These are phyloP conservation scores for Phyllosticta citribraziliensis DNA, from an alignment of 2,329 filamentous ascomycete genomes.

Conservation along the genomic window DNA sequence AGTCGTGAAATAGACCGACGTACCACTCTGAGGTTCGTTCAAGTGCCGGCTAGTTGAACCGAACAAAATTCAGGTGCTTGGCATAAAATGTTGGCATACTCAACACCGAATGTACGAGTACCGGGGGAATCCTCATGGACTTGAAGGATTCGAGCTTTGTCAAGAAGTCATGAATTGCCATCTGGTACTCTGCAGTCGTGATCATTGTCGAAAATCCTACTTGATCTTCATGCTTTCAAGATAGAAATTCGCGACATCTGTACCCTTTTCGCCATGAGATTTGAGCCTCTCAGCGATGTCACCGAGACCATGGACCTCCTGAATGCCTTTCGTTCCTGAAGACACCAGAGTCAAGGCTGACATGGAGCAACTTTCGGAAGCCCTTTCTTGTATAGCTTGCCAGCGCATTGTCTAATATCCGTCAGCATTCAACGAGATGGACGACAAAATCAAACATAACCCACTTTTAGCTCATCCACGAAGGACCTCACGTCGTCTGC, in stretches of 20 bases:
- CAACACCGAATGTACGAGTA: no score
- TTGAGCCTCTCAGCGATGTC: constrained; percentile 4
- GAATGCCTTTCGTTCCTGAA: not conserved
- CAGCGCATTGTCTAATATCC: constrained; percentile 4
- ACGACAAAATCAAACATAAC: not conserved
- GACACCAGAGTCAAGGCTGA: not conserved
- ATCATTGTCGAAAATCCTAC: not conserved
- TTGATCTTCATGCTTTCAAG: constrained; percentile 9
- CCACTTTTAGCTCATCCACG: constrained; percentile 9
- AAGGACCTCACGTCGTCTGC: not conserved
- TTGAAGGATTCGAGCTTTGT: not conserved
- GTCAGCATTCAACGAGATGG: not conserved
- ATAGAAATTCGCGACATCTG: not conserved
- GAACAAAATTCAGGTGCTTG: no score
- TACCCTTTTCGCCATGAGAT: not conserved
- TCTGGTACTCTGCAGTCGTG: not conserved
- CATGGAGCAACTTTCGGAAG: not conserved
- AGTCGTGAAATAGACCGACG: no score
- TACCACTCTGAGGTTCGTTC: no score
- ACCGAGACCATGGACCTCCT: constrained; percentile 6
- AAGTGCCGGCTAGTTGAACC: no score
- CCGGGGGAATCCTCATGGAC: not conserved
- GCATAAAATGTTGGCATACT: no score
- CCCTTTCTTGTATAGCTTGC: constrained; percentile 9
- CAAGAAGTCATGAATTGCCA: not conserved